Conservation (phyloP, 495 filamentous ascomycete species). For the Hypoxylon cercidicola region DNA sequence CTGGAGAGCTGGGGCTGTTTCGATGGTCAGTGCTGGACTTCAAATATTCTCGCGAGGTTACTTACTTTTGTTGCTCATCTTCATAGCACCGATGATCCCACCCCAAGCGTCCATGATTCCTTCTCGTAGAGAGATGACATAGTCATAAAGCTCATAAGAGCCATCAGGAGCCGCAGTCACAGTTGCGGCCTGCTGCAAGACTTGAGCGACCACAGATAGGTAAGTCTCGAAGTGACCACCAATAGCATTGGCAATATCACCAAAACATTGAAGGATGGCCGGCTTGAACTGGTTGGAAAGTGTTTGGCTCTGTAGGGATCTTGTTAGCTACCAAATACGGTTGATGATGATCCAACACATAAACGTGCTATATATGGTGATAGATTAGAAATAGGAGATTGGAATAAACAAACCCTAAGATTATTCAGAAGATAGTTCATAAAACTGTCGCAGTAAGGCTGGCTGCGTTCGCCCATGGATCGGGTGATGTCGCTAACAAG, state of each 20-base stretch:
- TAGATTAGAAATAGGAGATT: constrained; percentile 1
- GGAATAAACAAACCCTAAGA: constrained; percentile 71
- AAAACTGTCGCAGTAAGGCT: constrained; percentile 94
- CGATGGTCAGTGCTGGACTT: constrained; percentile 33
- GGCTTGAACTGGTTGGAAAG: constrained; percentile 97
- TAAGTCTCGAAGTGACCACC: constrained; percentile 92
- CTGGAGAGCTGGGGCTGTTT: constrained; percentile 71
- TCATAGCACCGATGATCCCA: constrained; percentile 93
- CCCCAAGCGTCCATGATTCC: constrained; percentile 99
- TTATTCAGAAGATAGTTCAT: constrained; percentile 97
- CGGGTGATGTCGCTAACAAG: constrained; percentile 95
- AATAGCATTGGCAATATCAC: constrained; percentile 97
- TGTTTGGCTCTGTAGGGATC: constrained; percentile 63
- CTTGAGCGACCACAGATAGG: constrained; percentile 87
- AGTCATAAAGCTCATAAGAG: constrained; percentile 91
- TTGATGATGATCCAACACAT: constrained; percentile 8
- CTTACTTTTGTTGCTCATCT: constrained; percentile 78
- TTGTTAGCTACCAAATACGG: constrained; percentile 44
- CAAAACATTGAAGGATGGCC: constrained; percentile 96
- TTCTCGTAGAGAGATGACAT: constrained; percentile 91
- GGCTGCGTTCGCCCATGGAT: constrained; percentile 85
- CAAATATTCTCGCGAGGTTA: constrained; percentile 9
- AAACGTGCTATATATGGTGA: not conserved
- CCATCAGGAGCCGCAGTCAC: constrained; percentile 78
- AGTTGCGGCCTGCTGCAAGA: constrained; percentile 89